Evolutionary conservation across 352 stramenopile species (phyloP).

Genomic region (Globisporangium carolinianum): DNA sequence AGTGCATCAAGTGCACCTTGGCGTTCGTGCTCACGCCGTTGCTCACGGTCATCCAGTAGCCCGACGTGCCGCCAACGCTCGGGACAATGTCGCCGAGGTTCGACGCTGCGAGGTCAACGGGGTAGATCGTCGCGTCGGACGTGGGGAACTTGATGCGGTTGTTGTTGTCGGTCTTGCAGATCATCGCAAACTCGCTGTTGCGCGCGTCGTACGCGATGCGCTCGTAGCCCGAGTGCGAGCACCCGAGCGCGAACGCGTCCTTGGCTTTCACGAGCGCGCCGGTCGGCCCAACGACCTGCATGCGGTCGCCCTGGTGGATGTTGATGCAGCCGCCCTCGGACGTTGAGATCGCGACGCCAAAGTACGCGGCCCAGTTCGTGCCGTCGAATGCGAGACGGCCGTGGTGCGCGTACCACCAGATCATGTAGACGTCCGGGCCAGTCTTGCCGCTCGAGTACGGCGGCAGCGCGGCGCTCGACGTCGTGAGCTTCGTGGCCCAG

Average conservation of each 20-base stretch:
- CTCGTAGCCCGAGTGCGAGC: conserved; percentile 56
- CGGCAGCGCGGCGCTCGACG: conserved; percentile 36
- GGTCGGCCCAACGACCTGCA: conserved; percentile 47
- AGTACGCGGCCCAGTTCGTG: conserved; percentile 60
- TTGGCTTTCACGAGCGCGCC: conserved; percentile 27
- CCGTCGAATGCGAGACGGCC: conserved; percentile 49
- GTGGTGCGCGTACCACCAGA: conserved; percentile 68
- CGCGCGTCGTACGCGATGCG: conserved; percentile 48
- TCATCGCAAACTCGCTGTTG: conserved; percentile 32
- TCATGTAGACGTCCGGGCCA: conserved; percentile 47
- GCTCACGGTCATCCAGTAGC: conserved; percentile 59
- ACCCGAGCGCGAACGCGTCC: conserved; percentile 51
- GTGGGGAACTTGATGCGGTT: conserved; percentile 67
- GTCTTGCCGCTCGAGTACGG: conserved; percentile 45
- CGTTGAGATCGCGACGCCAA: conserved; percentile 45
- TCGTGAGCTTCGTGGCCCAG: conserved; percentile 53
- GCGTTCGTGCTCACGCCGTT: conserved; percentile 41
- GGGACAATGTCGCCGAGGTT: conserved; percentile 51
- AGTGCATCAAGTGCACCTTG: conserved; percentile 54
- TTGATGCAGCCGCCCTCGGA: conserved; percentile 55
- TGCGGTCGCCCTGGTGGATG: conserved; percentile 62
- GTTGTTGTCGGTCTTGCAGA: conserved; percentile 67
- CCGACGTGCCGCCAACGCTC: conserved; percentile 16
- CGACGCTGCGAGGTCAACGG: conserved; percentile 33
- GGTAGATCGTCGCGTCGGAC: conserved; percentile 46